Base-by-base conservation (phyloP, 768 basidiomycete genomes). In the Obba rivulosa region DNA sequence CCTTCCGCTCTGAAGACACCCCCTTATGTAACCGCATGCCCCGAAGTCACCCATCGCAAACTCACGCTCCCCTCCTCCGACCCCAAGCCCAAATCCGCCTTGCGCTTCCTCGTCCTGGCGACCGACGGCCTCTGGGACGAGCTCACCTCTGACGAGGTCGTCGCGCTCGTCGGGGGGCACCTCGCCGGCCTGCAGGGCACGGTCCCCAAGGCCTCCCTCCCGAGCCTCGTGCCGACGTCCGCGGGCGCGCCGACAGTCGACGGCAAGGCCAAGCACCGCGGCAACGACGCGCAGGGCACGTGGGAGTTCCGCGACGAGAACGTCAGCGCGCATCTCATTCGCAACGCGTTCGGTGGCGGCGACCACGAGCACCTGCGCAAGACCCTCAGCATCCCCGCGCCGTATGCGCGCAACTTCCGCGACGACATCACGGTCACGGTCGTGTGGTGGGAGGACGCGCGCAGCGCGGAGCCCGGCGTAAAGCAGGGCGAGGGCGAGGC, bases 321-420 rank as follows among this genome's bases (percentile, higher is more conserved):
- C 57, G 60, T 88, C 47, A 77, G 85, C 51, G 80, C 86, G 34
- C 92, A 94, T 65, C 69, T 95, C 16, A 90, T 94, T 49, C 76
- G 92, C 52, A 95, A 95, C 60, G 89, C 92, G n/a, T 81, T 93
- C 50, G 90, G 90, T n/a, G 91, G 92, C 24, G 87, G 79, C 2
- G 78, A 93, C 59, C 72, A 77, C 46, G 60, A 49, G 41, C 65
- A 66, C 43, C 71, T 94, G 50, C 75, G 81, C 43, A 74, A 69
- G 61, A 52, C 80, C 47, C 67, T 92, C 59, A 92, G 89, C 64
- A 92, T 94, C 39, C 88, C 91, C n/a, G 73, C 87, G 4, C 88
- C 89, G 14, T 66, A 79, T 54, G 82, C 90, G 22, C 73, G 92
- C 57, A 73, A 85, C 46, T 87, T 81, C 62, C 75, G 92, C 38